A percentile compares a stretch with the other conserved stretches of the same genome.
These are phyloP conservation scores for Aspergillus neotritici DNA, from an alignment of 2,329 filamentous ascomycete genomes.

Conservation along the genomic window DNA sequence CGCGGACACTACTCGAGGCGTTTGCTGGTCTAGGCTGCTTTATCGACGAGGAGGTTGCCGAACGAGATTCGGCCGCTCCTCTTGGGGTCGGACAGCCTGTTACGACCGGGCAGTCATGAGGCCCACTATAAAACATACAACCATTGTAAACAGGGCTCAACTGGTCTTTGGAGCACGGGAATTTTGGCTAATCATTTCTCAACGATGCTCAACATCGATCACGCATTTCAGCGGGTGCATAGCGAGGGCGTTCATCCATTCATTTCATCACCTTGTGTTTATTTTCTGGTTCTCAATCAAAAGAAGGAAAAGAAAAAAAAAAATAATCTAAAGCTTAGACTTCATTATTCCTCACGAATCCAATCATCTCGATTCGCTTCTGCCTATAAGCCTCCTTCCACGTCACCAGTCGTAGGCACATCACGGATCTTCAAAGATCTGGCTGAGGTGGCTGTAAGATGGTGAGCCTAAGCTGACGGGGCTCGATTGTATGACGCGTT, in stretches of 20 bases:
- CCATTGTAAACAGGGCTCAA: background rate
- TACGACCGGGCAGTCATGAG: constrained; percentile 27
- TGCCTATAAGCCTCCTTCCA: too few relatives aligned
- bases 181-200: background rate
- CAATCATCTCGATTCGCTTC: too few relatives aligned
- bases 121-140: constrained; percentile 11
- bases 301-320: too few relatives aligned
- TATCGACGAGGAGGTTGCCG: constrained; percentile 63
- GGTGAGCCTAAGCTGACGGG: too few relatives aligned
- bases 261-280: too few relatives aligned
- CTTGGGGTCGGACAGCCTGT: constrained; percentile 17
- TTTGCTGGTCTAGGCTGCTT: constrained; percentile 87
- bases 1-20: constrained; percentile 75
- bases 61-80: constrained; percentile 22
- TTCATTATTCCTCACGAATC: too few relatives aligned
- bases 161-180: background rate
- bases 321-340: too few relatives aligned
- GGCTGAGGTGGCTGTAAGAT: too few relatives aligned
- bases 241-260: constrained; percentile 12
- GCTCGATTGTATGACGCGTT: too few relatives aligned
- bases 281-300: too few relatives aligned
- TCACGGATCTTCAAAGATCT: too few relatives aligned
- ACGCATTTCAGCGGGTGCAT: constrained; percentile 6
- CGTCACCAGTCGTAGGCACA: too few relatives aligned
- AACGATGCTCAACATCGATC: background rate